Evolutionary conservation across 2,329 filamentous ascomycete genomes (phyloP).

Genomic region (Diplodia corticola): DNA sequence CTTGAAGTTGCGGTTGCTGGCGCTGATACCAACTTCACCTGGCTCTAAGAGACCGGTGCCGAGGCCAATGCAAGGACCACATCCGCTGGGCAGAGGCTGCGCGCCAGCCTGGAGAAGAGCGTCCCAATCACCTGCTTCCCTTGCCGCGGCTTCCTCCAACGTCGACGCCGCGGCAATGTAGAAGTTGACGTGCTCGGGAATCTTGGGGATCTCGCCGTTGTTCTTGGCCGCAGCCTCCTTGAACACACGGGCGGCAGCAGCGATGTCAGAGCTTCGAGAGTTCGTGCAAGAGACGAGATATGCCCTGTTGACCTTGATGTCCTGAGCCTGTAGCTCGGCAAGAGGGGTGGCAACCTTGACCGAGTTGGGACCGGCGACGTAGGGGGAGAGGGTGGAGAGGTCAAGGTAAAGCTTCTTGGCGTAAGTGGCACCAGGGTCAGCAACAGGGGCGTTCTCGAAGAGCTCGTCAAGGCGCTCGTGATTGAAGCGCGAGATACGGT

Average conservation of each 20-base stretch:
- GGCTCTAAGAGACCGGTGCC: slow-evolving; percentile 76
- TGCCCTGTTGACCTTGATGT: slow-evolving; percentile 78
- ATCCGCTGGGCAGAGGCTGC: slow-evolving; percentile 67
- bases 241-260: slow-evolving; percentile 82
- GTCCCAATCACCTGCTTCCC: slow-evolving; percentile 85
- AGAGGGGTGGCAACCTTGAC: slow-evolving; percentile 85
- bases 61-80: slow-evolving; percentile 84
- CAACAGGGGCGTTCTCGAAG: slow-evolving; percentile 63
- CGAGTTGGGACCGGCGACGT: slow-evolving; percentile 84
- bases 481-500: slow-evolving; percentile 62
- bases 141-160: slow-evolving; percentile 73
- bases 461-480: slow-evolving; percentile 74
- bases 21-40: slow-evolving; percentile 83
- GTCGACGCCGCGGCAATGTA: slow-evolving; percentile 88
- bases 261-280: slow-evolving; percentile 75
- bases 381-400: slow-evolving; percentile 79
- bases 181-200: slow-evolving; percentile 75
- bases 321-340: slow-evolving; percentile 66
- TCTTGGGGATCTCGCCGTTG: slow-evolving; percentile 64
- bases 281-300: slow-evolving; percentile 94
- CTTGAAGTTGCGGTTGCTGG: slow-evolving; percentile 87
- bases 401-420: slow-evolving; percentile 82
- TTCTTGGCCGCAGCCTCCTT: slow-evolving; percentile 66
- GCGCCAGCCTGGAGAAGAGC: slow-evolving; percentile 78
- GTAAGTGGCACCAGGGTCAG: slow-evolving; percentile 77